Evolutionary conservation across 106 monocot genomes (phyloP).

Genomic region (Triglochin maritima): DNA sequence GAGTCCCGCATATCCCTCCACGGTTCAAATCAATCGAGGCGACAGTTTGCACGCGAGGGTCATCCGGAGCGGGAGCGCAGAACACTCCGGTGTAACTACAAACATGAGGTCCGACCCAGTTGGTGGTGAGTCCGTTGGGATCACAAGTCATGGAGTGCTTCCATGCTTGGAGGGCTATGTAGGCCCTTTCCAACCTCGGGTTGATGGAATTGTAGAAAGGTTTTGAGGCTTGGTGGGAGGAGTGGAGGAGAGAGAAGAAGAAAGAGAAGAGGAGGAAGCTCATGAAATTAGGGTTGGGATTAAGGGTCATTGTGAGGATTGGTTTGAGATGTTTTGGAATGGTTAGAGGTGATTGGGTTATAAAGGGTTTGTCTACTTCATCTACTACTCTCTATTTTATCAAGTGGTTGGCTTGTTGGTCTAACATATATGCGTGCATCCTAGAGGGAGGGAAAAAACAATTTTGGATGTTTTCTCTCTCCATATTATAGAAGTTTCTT

Average conservation of each 20-base stretch:
- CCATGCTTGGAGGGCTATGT: constrained; percentile 41
- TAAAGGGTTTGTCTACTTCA: too few relatives aligned
- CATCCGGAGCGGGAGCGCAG: constrained; percentile 41
- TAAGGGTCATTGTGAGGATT: neutral
- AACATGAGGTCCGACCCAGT: constrained; percentile 43
- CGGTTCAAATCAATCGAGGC: constrained; percentile 9
- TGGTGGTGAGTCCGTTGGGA: constrained; percentile 30
- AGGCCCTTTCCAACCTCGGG: constrained; percentile 38
- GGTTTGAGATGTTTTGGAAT: neutral
- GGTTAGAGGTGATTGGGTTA: too few relatives aligned
- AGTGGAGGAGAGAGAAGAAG: neutral
- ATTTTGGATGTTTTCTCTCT: too few relatives aligned
- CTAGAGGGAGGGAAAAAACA: too few relatives aligned
- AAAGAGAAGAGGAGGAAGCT: too few relatives aligned
- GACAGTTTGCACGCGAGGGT: constrained; percentile 10
- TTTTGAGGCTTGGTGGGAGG: neutral
- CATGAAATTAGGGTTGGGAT: too few relatives aligned
- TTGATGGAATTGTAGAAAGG: constrained; percentile 6
- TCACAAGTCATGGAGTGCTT: constrained; percentile 40
- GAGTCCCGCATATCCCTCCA: neutral
- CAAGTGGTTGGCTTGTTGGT: too few relatives aligned
- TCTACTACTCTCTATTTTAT: too few relatives aligned
- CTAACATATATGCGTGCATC: too few relatives aligned
- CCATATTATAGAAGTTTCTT: too few relatives aligned
- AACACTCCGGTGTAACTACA: constrained; percentile 54